A percentile compares a stretch with the other conserved stretches of the same genome.
Evolutionary conservation across 768 basidiomycete genomes (phyloP).

Genomic region (Mycena galericulata): DNA sequence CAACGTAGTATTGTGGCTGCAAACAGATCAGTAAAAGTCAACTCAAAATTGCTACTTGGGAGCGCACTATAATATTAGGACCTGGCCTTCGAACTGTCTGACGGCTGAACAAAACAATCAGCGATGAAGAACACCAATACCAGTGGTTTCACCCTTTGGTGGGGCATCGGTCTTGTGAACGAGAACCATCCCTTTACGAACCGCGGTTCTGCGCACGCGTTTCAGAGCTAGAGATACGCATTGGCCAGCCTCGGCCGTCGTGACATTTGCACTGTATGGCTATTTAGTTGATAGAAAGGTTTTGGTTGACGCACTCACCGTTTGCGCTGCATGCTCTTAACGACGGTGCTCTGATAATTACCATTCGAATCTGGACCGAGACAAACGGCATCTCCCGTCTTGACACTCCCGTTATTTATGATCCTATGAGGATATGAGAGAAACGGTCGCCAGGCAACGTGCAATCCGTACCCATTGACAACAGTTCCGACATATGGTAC

Average conservation of each 20-base stretch:
- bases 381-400: constrained; percentile 84
- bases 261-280: constrained; percentile 75
- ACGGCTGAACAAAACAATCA: constrained; percentile 62
- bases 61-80: constrained; percentile 87
- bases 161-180: constrained; percentile 82
- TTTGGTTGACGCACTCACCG: constrained; percentile 57
- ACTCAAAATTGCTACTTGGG: no score
- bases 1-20: constrained; percentile 90
- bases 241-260: constrained; percentile 93
- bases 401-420: constrained; percentile 78
- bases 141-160: constrained; percentile 70
- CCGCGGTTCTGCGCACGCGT: constrained; percentile 80
- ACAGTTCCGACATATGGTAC: constrained; percentile 90
- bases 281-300: not conserved
- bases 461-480: constrained; percentile 85
- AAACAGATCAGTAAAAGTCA: constrained; percentile 17
- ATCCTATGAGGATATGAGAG: no score
- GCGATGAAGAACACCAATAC: not conserved
- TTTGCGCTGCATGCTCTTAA: constrained; percentile 96
- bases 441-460: no score
- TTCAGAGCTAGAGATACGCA: constrained; percentile 95
- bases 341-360: constrained; percentile 79
- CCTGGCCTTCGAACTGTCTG: constrained; percentile 91
- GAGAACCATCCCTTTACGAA: constrained; percentile 96
- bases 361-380: constrained; percentile 96